Conservation (phyloP, 2,329 filamentous ascomycete species). For the Fusarium sp. region DNA sequence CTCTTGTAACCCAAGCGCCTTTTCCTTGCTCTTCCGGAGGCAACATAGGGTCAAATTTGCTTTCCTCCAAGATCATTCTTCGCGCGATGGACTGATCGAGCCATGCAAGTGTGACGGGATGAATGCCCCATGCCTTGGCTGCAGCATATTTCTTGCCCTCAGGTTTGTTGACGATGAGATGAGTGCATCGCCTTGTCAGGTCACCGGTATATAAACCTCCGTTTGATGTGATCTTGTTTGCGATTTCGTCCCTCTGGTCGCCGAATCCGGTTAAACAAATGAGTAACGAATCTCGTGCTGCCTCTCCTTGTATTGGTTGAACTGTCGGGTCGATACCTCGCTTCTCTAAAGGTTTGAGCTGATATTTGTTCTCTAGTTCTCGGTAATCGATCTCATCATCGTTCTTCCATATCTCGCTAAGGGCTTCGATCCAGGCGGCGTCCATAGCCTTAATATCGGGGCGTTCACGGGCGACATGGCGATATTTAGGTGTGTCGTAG, state of each 20-base stretch:
- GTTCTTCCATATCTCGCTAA: conserved; percentile 82
- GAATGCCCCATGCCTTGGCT: conserved; percentile 84
- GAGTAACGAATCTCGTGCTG: conserved; percentile 56
- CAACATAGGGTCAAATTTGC: conserved; percentile 81
- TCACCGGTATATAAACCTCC: conserved; percentile 90
- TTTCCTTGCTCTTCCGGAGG: conserved; percentile 77
- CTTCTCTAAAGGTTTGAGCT: conserved; percentile 71
- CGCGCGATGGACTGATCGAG: conserved; percentile 83
- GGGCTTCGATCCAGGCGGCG: conserved; percentile 84
- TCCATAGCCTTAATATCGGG: conserved; percentile 86
- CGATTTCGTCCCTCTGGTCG: conserved; percentile 75
- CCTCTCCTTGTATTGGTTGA: conserved; percentile 24
- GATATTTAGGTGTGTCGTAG: conserved; percentile 92
- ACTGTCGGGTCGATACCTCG: conserved; percentile 56
- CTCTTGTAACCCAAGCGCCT: conserved; percentile 75
- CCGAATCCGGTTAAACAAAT: conserved; percentile 70
- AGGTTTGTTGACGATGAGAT: conserved; percentile 83
- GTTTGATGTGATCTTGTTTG: conserved; percentile 72
- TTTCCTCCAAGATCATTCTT: conserved; percentile 91
- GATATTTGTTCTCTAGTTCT: conserved; percentile 74
- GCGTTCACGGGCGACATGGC: conserved; percentile 90
- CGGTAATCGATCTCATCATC: conserved; percentile 81
- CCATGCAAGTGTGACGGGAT: conserved; percentile 86
- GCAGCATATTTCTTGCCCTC: conserved; percentile 91
- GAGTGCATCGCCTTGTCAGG: conserved; percentile 85